A percentile compares a stretch with the other conserved stretches of the same genome.
Conservation (phyloP, 169 alveolate species). For the Eimeria tenella region DNA sequence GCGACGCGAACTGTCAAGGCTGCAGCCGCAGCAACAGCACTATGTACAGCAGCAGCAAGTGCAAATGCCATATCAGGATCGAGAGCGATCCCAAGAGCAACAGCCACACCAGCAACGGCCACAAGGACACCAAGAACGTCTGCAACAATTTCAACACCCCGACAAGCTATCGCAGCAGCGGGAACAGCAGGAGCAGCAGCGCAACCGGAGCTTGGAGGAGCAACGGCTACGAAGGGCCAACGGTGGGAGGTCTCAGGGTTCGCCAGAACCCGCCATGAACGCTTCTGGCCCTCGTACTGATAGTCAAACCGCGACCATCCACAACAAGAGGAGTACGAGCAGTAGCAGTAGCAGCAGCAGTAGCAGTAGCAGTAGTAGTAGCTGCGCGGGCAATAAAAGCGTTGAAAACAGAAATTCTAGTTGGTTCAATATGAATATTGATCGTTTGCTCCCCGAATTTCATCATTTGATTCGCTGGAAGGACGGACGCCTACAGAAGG, state of each 20-base stretch:
- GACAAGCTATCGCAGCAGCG: not conserved
- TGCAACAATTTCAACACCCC: not conserved
- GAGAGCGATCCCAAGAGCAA: not conserved
- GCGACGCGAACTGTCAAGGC: not conserved
- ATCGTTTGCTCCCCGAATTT: not conserved
- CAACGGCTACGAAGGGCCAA: not conserved
- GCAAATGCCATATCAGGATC: not conserved
- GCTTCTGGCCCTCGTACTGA: no score
- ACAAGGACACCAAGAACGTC: not conserved
- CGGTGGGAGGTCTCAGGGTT: no score
- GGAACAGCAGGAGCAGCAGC: not conserved
- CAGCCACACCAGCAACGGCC: not conserved
- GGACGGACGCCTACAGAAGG: constrained; percentile 24
- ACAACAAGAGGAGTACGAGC: no score
- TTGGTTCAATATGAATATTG: not conserved
- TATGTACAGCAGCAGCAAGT: not conserved
- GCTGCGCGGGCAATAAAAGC: not conserved
- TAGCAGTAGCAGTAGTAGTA: not conserved
- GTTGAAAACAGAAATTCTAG: no score
- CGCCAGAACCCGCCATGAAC: no score
- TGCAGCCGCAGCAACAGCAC: not conserved
- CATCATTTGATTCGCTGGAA: not conserved
- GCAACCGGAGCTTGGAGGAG: not conserved
- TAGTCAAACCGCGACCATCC: no score
- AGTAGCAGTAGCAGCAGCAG: not conserved